Evolutionary conservation across 768 basidiomycete genomes (phyloP), one percentile per base, ranked within the genome.

Genomic region (Lentinula sp.): DNA sequence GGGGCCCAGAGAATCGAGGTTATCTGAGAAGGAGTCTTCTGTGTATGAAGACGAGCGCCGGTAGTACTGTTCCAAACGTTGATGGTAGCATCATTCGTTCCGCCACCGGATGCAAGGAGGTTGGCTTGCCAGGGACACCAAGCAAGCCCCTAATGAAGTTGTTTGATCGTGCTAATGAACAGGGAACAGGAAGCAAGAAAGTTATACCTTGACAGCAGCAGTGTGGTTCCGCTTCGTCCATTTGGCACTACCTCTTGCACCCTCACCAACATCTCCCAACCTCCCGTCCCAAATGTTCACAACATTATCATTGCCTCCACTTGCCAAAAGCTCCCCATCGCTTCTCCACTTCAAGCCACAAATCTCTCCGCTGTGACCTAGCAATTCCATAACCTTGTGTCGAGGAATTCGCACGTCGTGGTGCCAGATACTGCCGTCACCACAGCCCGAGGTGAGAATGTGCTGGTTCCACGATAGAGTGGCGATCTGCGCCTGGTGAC

Each of bases 101-200:
- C 97, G 0, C 97, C 96, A 0, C 97, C 97, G 0, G 91, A 87
- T 2, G 96, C 95, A 55, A 98, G 84, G 16, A 98, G 80, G 2
- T 90, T 87, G 0, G 88, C 84, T 73, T 95, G 91, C 97, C 97
- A 98, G 0, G 96, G 94, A 64, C 93, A 96, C 94, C 97, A 99
- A 0, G 94, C 93, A 59, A 99, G 77, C 1, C 95, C 95, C 92
- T 94, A 64, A n/a, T 61, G 16, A 56, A 39, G 37, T 35, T 50
- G n/a, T 33, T 9, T 41, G 58, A 51, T 55, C 10, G 20, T 53
- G n/a, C 49, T 50, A 6, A 23, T 60, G 37, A 36, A 5, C 9
- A 20, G n/a, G n/a, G 41, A 13, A 39, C 48, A 64, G 6, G 23
- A n/a, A n/a, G 36, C 59, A 66, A 20, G 53, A 20, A 55, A 1